Evolutionary conservation across 345 rosid species (phyloP), one percentile per base, ranked within the genome.

Genomic region (Orychophragmus violaceus): DNA sequence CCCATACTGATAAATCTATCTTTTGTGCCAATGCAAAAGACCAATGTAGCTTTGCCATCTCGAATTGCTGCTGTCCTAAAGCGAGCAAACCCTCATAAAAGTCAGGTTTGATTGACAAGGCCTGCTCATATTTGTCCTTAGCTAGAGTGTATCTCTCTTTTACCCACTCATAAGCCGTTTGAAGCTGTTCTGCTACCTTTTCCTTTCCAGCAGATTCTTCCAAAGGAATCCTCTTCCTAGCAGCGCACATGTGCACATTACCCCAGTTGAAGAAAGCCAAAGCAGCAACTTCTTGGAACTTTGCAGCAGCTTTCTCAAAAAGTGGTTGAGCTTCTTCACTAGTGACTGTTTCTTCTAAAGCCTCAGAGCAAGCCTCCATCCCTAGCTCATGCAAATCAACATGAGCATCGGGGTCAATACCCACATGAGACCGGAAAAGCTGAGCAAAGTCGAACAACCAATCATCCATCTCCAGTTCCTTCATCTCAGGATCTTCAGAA

Each of bases 31-130:
- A 82, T 0, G 74, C 85, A 71, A 72, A 93, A 6, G 96, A 93
- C 98, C 98, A 93, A 37, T 85, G 91, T 44, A 93, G 98, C 77
- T 93, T 93, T 19, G 98, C 98, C 98, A 90, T 93, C 69, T 93
- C 98, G 66, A 93, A 90, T 22, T 93, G 96, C 62, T 93, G 98
- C 74, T 93, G 98, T 23, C 98, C 98, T 59, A 86, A 74, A 4
- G 98, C 98, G 14, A 93, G 87, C 74, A 90, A 70, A n/a, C 97
- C 98, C 64, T 93, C 98, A 16, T 93, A 93, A 65, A 93, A 93
- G 51, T 93, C 97, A 0, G 98, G 92, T 73, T 93, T 93, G 75
- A 93, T 86, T 46, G 73, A 30, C 2, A 93, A 81, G 27, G 98
- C 97, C 29, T 93, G 81, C 49, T 85, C 90, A 19, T 93, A 93